Evolutionary conservation across 768 basidiomycete genomes (phyloP).

Genomic region (Boletus eberwhitei): DNA sequence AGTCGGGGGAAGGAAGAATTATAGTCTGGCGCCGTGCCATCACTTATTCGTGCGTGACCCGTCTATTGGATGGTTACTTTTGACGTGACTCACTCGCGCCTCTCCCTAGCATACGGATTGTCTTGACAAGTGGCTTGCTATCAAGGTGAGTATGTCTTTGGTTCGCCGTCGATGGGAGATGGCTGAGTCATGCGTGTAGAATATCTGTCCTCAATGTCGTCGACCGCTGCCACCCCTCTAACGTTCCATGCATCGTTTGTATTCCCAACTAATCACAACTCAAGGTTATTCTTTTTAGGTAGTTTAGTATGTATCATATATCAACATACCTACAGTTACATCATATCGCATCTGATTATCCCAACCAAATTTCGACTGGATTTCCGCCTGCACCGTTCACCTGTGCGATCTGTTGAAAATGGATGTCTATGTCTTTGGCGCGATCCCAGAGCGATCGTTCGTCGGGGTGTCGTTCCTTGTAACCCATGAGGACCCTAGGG

Average conservation of each 20-base stretch:
- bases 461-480: slow-evolving; percentile 78
- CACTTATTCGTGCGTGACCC: slow-evolving; percentile 71
- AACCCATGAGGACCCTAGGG: slow-evolving; percentile 66
- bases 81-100: background rate
- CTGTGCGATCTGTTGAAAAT: slow-evolving; percentile 53
- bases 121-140: slow-evolving; percentile 80
- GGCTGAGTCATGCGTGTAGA: slow-evolving; percentile 39
- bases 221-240: slow-evolving; percentile 78
- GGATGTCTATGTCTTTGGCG: slow-evolving; percentile 48
- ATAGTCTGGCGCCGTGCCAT: slow-evolving; percentile 85
- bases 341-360: slow-evolving; percentile 17
- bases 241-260: background rate
- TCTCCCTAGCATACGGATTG: slow-evolving; percentile 74
- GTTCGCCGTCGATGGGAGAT: background rate
- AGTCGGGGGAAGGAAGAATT: slow-evolving; percentile 51
- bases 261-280: background rate
- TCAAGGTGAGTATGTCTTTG: slow-evolving; percentile 47
- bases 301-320: slow-evolving; percentile 10
- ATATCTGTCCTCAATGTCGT: slow-evolving; percentile 90
- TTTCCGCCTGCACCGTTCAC: slow-evolving; percentile 57
- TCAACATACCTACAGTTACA: slow-evolving; percentile 4
- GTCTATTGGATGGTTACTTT: no score
- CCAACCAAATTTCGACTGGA: slow-evolving; percentile 73
- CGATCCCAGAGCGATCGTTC: slow-evolving; percentile 77
- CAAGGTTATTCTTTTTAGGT: background rate